These are phyloP conservation scores for Candida patagonica DNA, from an alignment of 805 yeast species.

Conservation along the genomic window DNA sequence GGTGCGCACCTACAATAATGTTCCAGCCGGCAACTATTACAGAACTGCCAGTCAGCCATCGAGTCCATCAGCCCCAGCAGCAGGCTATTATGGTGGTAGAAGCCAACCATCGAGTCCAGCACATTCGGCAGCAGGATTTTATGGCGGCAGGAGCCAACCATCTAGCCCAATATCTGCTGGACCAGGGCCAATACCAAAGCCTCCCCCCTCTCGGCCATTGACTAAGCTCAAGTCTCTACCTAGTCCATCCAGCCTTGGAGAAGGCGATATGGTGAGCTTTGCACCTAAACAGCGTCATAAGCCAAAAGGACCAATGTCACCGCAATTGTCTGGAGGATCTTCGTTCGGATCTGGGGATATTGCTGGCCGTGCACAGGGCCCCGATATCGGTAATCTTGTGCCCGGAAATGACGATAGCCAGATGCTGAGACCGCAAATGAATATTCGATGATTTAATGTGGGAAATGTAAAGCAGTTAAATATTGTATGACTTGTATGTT, in stretches of 20 bases:
- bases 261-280: slow-evolving; percentile 15
- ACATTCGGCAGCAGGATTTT: background rate
- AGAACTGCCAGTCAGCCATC: too few species aligned
- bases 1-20: too few species aligned
- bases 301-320: slow-evolving; percentile 7
- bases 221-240: slow-evolving; percentile 17
- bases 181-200: slow-evolving; percentile 3
- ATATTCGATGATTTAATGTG: slow-evolving; percentile 14
- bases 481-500: background rate
- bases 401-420: slow-evolving; percentile 14
- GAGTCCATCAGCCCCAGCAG: too few species aligned
- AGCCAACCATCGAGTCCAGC: too few species aligned
- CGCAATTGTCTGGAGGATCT: background rate
- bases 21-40: too few species aligned
- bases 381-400: slow-evolving; percentile 17
- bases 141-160: too few species aligned
- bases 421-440: slow-evolving; percentile 20
- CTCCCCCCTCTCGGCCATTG: slow-evolving; percentile 9
- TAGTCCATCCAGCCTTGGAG: slow-evolving; percentile 18
- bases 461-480: background rate
- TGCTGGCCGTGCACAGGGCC: too few species aligned
- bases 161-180: too few species aligned
- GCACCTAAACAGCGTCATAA: slow-evolving; percentile 17
- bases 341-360: too few species aligned
- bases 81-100: too few species aligned